Evolutionary conservation across 768 basidiomycete genomes (phyloP).

Genomic region (Lactarius deliciosus): DNA sequence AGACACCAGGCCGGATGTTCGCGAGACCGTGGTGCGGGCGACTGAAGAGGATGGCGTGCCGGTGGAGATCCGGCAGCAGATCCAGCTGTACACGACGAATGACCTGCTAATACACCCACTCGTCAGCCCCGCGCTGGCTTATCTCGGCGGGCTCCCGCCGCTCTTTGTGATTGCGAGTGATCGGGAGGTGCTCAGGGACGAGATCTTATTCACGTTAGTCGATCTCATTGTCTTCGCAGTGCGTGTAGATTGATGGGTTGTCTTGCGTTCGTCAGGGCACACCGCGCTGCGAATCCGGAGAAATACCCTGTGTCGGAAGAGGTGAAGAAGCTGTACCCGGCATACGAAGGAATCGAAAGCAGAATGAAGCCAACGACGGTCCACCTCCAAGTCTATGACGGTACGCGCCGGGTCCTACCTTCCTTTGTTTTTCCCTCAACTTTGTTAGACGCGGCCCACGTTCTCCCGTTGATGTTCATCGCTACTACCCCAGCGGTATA

Average conservation of each 20-base stretch:
- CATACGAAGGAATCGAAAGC: conserved; percentile 53
- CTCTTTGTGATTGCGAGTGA: conserved; percentile 82
- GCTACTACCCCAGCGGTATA: conserved; percentile 77
- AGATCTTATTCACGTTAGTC: conserved; percentile 77
- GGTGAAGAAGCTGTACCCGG: conserved; percentile 54
- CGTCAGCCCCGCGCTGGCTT: conserved; percentile 75
- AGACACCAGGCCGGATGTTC: background rate
- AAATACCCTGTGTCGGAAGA: conserved; percentile 54
- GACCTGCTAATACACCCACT: conserved; percentile 74
- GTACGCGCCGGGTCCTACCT: conserved; percentile 38
- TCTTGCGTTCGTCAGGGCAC: conserved; percentile 53
- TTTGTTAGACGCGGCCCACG: conserved; percentile 63
- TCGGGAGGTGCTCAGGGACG: conserved; percentile 89
- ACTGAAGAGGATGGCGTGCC: conserved; percentile 48
- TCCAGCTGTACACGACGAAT: conserved; percentile 88
- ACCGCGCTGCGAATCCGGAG: conserved; percentile 85
- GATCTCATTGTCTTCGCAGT: background rate
- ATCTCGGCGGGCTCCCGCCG: conserved; percentile 90
- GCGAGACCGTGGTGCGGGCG: conserved; percentile 51
- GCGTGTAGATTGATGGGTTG: no score
- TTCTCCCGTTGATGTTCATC: conserved; percentile 68
- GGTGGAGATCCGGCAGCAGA: conserved; percentile 59
- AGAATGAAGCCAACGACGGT: conserved; percentile 66
- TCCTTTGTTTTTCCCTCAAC: background rate
- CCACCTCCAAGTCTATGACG: conserved; percentile 92